A percentile compares a stretch with the other conserved stretches of the same genome.
Conservation (phyloP, 768 basidiomycete genomes). For the Suillus decipiens region DNA sequence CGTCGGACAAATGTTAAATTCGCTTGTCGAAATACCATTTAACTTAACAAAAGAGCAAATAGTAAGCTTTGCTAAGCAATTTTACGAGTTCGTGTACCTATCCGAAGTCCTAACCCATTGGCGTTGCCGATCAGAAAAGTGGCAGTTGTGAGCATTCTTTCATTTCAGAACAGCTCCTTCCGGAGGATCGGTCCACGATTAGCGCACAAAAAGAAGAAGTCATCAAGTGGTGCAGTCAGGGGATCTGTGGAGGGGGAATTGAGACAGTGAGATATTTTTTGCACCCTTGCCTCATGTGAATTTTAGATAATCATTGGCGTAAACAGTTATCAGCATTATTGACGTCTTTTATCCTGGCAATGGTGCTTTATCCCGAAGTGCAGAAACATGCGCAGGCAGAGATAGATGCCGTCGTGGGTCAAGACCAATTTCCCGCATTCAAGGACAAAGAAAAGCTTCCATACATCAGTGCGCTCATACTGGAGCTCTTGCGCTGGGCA, state of each 20-base stretch:
- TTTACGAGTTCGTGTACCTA: not conserved
- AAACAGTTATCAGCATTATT: not conserved
- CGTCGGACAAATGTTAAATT: not conserved
- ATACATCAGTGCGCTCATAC: constrained; percentile 14
- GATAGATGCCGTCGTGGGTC: constrained; percentile 27
- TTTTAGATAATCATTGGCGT: not conserved
- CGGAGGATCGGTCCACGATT: not conserved
- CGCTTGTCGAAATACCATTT: not conserved
- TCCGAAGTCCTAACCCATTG: not conserved
- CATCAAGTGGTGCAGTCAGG: not conserved
- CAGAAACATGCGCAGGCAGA: constrained; percentile 29
- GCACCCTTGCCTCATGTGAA: not conserved
- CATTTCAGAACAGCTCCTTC: not conserved
- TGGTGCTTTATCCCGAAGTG: constrained; percentile 28
- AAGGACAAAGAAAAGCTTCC: constrained; percentile 20
- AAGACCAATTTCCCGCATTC: constrained; percentile 24
- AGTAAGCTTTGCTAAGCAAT: not conserved
- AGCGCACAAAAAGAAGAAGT: not conserved
- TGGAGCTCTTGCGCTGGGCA: constrained; percentile 26
- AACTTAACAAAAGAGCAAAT: not conserved
- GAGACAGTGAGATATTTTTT: not conserved
- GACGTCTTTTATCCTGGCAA: constrained; percentile 24
- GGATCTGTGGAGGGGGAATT: not conserved
- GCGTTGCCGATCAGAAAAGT: not conserved
- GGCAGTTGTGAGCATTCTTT: not conserved